Conservation (phyloP, 306 rosid genomes). For the Glycine soja region DNA sequence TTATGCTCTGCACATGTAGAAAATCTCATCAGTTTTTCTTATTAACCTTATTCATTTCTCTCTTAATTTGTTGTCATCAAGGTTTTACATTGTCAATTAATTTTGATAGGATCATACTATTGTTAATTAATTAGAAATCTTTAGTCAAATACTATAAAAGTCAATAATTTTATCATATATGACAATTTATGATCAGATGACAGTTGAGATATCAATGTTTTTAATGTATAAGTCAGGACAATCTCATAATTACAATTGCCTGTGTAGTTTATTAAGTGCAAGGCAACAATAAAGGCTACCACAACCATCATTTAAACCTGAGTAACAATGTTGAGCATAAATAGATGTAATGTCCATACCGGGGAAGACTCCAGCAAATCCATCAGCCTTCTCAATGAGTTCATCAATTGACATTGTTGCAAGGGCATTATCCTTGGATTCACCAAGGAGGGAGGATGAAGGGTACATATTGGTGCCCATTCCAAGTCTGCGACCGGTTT, state of each 20-base stretch:
- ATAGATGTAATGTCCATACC: slow-evolving; percentile 56
- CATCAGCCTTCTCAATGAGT: slow-evolving; percentile 90
- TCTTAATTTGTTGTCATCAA: no score
- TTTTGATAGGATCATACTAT: no score
- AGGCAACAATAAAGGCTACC: no score
- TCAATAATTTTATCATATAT: no score
- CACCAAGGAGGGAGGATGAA: slow-evolving; percentile 79
- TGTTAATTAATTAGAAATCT: no score
- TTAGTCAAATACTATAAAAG: no score
- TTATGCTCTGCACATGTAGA: slow-evolving; percentile 70
- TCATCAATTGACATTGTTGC: slow-evolving; percentile 72
- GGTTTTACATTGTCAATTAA: no score
- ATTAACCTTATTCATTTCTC: background rate
- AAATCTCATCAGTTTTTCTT: background rate
- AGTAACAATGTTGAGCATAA: background rate
- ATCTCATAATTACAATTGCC: no score
- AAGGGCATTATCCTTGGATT: slow-evolving; percentile 57
- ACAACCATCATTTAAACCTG: background rate
- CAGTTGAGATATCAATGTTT: no score
- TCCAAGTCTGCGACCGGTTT: slow-evolving; percentile 90
- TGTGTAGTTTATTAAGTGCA: no score
- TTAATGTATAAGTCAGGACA: no score
- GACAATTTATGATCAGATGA: no score
- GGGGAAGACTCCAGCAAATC: slow-evolving; percentile 94
- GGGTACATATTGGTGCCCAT: slow-evolving; percentile 98